phyloP scores from a whole-genome alignment of 805 yeast species.

The Metschnikowia rubicola region DNA sequence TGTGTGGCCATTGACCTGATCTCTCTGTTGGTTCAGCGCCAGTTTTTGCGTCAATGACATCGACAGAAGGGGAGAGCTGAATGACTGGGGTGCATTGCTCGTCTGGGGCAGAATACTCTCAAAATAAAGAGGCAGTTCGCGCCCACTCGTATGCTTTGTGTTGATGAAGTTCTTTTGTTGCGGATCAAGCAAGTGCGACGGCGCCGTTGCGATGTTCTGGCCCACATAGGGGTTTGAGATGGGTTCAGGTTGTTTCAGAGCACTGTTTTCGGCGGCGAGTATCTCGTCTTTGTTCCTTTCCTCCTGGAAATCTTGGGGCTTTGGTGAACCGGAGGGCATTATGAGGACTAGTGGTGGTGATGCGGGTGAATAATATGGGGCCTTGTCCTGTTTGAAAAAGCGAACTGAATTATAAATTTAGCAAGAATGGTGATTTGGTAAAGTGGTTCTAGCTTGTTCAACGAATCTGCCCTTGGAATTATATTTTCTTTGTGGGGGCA shows the following conservation, averaged over 20 bases:
- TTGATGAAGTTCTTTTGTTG: slow-evolving; percentile 1
- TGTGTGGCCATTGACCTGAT: background rate
- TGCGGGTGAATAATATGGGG: no score
- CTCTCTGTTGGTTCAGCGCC: slow-evolving; percentile 7
- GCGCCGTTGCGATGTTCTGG: slow-evolving; percentile 3
- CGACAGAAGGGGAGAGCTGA: slow-evolving; percentile 2
- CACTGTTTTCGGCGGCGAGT: background rate
- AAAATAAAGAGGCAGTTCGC: slow-evolving; percentile 1
- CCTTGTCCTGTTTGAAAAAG: no score
- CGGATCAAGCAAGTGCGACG: slow-evolving; percentile 9
- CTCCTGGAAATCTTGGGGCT: background rate
- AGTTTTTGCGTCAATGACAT: slow-evolving; percentile 4
- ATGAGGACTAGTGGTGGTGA: no score
- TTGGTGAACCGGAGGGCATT: background rate
- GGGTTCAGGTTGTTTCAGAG: background rate
- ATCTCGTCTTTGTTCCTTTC: background rate
- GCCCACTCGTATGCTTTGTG: slow-evolving; percentile 1
- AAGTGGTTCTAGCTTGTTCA: no score
- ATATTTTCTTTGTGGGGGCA: no score
- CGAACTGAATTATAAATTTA: no score
- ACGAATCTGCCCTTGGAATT: no score
- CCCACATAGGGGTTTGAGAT: background rate
- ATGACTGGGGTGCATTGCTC: slow-evolving; percentile 3
- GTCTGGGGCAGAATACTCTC: slow-evolving; percentile 7
- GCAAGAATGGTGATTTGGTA: no score